phyloP scores from a whole-genome alignment of 2,329 filamentous ascomycete genomes.

The Penicillium sp. region DNA sequence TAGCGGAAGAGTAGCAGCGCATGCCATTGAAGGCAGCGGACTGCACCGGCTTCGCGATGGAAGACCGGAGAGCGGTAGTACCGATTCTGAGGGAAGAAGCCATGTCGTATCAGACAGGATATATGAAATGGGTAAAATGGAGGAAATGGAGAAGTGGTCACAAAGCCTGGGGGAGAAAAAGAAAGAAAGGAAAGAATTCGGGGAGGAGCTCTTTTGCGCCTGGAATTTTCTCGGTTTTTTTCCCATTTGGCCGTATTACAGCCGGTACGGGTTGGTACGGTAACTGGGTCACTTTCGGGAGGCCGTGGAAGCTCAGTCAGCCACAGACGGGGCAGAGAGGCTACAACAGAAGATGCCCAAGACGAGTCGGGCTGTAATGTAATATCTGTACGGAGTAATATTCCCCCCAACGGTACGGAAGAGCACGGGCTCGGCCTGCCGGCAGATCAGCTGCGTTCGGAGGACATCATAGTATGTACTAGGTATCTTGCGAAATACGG shows the following conservation, averaged over 20 bases:
- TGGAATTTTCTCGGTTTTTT: constrained; percentile 34
- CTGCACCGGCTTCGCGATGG: constrained; percentile 67
- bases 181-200: constrained; percentile 32
- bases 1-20: constrained; percentile 84
- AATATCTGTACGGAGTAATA: too few species aligned
- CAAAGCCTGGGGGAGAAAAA: constrained; percentile 35
- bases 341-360: too few species aligned
- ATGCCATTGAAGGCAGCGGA: constrained; percentile 74
- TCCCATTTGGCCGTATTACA: constrained; percentile 35
- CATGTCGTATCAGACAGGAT: constrained; percentile 59
- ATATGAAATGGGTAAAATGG: constrained; percentile 16
- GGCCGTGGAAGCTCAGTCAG: constrained; percentile 15
- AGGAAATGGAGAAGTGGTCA: constrained; percentile 35
- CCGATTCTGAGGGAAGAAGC: constrained; percentile 78
- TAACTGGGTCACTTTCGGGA: constrained; percentile 21
- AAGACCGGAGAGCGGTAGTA: constrained; percentile 77
- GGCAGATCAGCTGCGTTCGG: constrained; percentile 27
- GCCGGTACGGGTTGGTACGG: constrained; percentile 28
- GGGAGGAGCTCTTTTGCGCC: constrained; percentile 31
- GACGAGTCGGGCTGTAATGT: too few species aligned
- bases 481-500: constrained; percentile 1
- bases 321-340: not conserved
- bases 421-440: constrained; percentile 18
- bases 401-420: constrained; percentile 25
- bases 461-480: not conserved